phyloP scores from a whole-genome alignment of 495 filamentous ascomycete genomes.

The Letharia columbiana region DNA sequence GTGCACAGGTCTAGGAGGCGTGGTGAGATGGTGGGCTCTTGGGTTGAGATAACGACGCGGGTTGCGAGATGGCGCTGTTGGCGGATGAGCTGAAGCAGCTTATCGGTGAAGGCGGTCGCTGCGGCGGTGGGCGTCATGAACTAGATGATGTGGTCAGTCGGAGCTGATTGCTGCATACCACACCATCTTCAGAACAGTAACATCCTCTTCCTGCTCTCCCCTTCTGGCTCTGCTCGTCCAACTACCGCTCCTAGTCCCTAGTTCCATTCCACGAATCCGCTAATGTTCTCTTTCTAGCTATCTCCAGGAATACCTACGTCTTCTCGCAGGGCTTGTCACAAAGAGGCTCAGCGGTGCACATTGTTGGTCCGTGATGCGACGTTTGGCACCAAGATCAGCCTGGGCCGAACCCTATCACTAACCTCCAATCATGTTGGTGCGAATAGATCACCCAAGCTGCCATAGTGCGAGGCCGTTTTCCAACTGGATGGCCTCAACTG shows the following conservation, averaged over 20 bases:
- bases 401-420: neutral
- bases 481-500: neutral
- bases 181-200: too few species aligned
- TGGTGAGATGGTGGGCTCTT: conserved; percentile 69
- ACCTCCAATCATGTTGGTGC: too few species aligned
- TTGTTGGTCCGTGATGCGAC: neutral
- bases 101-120: conserved; percentile 46
- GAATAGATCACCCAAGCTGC: neutral
- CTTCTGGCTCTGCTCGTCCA: neutral
- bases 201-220: too few species aligned
- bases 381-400: neutral
- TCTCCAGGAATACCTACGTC: too few species aligned
- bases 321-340: neutral
- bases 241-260: neutral
- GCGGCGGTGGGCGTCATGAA: conserved; percentile 1
- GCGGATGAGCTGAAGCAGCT: conserved; percentile 54
- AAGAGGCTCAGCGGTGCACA: neutral
- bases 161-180: conserved; percentile 12
- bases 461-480: neutral
- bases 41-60: conserved; percentile 63
- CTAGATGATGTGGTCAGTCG: conserved; percentile 15
- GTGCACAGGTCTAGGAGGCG: conserved; percentile 61
- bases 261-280: neutral
- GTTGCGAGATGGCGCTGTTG: conserved; percentile 61
- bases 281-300: neutral